phyloP scores from a whole-genome alignment of 129 eudicot species.

The Ambrosia artemisiifolia region DNA sequence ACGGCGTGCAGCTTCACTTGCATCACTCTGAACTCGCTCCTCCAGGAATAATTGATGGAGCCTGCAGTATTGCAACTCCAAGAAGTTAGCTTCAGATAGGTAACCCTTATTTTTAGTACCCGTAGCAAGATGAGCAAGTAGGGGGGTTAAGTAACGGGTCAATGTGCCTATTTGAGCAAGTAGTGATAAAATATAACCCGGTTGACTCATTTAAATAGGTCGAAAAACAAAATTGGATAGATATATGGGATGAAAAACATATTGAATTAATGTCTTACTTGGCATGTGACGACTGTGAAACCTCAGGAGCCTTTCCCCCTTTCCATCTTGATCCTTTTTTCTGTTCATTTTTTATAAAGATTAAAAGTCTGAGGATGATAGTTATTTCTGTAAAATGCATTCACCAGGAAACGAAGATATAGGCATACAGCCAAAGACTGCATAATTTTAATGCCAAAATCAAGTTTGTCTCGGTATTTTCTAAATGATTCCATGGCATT shows the following conservation, averaged over 20 bases:
- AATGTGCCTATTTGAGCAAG: neutral
- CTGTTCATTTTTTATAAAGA: conserved; percentile 38
- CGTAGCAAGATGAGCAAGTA: neutral
- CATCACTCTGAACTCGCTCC: conserved; percentile 70
- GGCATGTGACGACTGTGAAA: conserved; percentile 62
- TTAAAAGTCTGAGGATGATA: conserved; percentile 5
- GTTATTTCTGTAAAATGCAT: neutral
- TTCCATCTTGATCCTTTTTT: conserved; percentile 69
- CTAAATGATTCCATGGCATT: conserved; percentile 12
- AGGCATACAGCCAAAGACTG: neutral
- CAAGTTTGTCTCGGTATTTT: neutral
- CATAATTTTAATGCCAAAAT: neutral
- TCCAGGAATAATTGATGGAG: conserved; percentile 88
- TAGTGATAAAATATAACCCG: neutral
- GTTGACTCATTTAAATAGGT: neutral
- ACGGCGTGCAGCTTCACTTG: conserved; percentile 56
- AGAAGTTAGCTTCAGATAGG: conserved; percentile 18
- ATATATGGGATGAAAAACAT: neutral
- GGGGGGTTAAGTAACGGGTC: neutral
- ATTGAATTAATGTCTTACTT: conserved; percentile 54
- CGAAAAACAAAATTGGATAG: conserved; percentile 3
- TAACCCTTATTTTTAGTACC: conserved; percentile 6
- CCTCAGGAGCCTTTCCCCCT: conserved; percentile 65
- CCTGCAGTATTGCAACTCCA: conserved; percentile 39
- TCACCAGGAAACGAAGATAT: neutral